These are phyloP conservation scores for Aspergillus versicolor DNA, from an alignment of 2,329 filamentous ascomycete genomes.

Conservation along the genomic window DNA sequence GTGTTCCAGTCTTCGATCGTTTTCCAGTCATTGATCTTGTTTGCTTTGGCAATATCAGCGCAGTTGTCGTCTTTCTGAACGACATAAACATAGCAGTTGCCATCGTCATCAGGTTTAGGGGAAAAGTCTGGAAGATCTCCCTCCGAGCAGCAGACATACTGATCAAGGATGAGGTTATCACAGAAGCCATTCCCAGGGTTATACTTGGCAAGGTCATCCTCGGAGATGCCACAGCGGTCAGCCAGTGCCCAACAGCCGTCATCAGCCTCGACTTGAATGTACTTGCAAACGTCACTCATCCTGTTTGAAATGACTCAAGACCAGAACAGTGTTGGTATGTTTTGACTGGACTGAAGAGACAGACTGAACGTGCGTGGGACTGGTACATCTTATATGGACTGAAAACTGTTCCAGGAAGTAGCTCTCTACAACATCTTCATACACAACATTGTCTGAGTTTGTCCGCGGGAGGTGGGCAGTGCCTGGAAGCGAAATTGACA, in stretches of 20 bases:
- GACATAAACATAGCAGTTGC: slow-evolving; percentile 38
- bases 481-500: no score
- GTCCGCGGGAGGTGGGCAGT: no score
- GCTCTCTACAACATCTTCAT: no score
- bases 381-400: no score
- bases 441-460: no score
- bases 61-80: slow-evolving; percentile 34
- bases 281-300: not conserved
- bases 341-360: no score
- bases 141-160: slow-evolving; percentile 26
- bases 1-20: slow-evolving; percentile 40
- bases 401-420: no score
- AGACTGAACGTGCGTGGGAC: no score
- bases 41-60: slow-evolving; percentile 24
- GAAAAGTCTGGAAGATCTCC: slow-evolving; percentile 21
- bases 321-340: no score
- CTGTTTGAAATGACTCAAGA: not conserved
- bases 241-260: slow-evolving; percentile 15
- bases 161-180: slow-evolving; percentile 14
- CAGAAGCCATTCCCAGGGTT: slow-evolving; percentile 14
- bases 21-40: slow-evolving; percentile 36
- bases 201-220: slow-evolving; percentile 7
- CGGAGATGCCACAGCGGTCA: slow-evolving; percentile 11
- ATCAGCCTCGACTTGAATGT: not conserved
- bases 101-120: slow-evolving; percentile 38